These are phyloP conservation scores for Mrakia hoshinonis DNA, from an alignment of 768 basidiomycete species.

Conservation along the genomic window DNA sequence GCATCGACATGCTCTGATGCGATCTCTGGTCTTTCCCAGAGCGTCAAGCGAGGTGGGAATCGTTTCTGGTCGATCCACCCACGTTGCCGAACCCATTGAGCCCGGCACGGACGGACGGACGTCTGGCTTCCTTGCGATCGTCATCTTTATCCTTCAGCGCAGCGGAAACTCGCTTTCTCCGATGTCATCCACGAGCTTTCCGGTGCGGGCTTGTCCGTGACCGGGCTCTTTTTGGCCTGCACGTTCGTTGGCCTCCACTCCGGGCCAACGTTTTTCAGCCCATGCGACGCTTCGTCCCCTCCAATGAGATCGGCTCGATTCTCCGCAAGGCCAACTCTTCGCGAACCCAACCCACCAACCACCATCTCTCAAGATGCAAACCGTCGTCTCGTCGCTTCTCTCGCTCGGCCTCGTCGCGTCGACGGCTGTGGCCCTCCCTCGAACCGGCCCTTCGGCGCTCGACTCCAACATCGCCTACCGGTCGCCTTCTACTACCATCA, in stretches of 20 bases:
- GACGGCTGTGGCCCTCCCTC: neutral
- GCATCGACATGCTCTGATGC: neutral
- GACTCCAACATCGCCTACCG: slow-evolving; percentile 30
- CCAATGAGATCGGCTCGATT: no score
- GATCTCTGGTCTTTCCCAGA: neutral
- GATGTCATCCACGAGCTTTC: no score
- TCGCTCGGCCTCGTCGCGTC: neutral
- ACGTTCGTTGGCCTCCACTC: neutral
- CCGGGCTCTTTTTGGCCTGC: no score
- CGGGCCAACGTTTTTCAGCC: neutral
- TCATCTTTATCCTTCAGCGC: no score
- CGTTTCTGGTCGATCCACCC: no score
- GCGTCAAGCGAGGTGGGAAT: neutral
- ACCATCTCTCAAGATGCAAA: slow-evolving; percentile 7
- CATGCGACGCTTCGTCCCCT: neutral
- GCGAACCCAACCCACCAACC: neutral
- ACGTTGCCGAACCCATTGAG: no score
- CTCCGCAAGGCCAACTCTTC: no score
- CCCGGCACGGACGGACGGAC: no score
- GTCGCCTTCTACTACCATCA: slow-evolving; percentile 29
- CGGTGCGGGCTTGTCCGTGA: no score
- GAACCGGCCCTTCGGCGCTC: neutral
- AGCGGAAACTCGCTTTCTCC: no score
- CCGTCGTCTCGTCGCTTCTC: neutral
- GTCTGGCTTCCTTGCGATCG: no score